phyloP scores from a whole-genome alignment of 805 yeast species.

The Kluyveromyces siamensis region DNA sequence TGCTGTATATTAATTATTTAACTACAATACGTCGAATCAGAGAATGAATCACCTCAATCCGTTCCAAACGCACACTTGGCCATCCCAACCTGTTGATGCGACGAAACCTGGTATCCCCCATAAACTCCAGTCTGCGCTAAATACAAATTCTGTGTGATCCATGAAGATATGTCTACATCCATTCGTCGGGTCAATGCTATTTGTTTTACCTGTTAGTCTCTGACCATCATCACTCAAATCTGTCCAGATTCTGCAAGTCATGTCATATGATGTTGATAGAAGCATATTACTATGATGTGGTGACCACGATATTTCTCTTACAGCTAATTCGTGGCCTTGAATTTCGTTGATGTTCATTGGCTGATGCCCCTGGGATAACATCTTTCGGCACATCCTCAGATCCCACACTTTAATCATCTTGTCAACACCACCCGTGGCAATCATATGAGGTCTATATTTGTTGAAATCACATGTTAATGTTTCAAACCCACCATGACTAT shows the following conservation, averaged over 20 bases:
- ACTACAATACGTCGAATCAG: not conserved
- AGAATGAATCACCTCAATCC: constrained; percentile 22
- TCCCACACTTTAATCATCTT: constrained; percentile 83
- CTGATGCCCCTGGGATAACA: constrained; percentile 32
- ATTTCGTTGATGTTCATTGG: constrained; percentile 70
- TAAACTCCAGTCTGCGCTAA: constrained; percentile 89
- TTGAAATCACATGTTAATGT: constrained; percentile 81
- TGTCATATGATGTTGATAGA: constrained; percentile 78
- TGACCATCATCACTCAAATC: constrained; percentile 58
- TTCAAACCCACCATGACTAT: constrained; percentile 77
- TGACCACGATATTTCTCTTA: constrained; percentile 76
- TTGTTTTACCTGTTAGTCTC: constrained; percentile 34
- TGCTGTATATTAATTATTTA: not conserved
- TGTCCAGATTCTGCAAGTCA: constrained; percentile 83
- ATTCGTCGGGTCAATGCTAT: constrained; percentile 36
- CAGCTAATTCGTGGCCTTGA: constrained; percentile 83
- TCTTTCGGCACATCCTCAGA: constrained; percentile 51
- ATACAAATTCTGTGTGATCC: constrained; percentile 77
- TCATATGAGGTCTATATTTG: constrained; percentile 67
- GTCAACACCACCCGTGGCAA: constrained; percentile 92
- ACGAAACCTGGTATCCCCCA: constrained; percentile 98
- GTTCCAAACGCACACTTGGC: constrained; percentile 86
- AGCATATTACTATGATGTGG: constrained; percentile 73
- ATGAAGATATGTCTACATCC: constrained; percentile 54
- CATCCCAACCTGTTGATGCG: constrained; percentile 95